A percentile compares a stretch with the other conserved stretches of the same genome.
Conservation (phyloP, 768 basidiomycete species). For the Russula dissimulans region DNA sequence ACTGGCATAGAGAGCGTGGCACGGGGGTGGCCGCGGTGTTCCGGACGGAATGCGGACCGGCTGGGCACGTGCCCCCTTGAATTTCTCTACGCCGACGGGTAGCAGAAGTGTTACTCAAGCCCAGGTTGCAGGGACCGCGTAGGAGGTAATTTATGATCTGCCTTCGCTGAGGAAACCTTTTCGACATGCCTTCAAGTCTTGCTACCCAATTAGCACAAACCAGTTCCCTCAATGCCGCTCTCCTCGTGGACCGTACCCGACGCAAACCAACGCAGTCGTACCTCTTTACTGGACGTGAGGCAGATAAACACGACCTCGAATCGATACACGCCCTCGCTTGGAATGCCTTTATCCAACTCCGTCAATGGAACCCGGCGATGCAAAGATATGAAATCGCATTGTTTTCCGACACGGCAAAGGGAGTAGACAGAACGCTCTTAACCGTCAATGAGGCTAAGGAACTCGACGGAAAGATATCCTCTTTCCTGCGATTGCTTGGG, state of each 20-base stretch:
- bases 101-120: background rate
- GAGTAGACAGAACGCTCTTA: slow-evolving; percentile 70
- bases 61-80: too few relatives aligned
- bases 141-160: background rate
- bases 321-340: slow-evolving; percentile 71
- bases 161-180: background rate
- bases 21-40: too few relatives aligned
- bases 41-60: background rate
- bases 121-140: too few relatives aligned
- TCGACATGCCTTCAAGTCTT: slow-evolving; percentile 56
- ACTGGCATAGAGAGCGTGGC: too few relatives aligned
- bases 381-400: slow-evolving; percentile 55
- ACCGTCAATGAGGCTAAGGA: slow-evolving; percentile 49
- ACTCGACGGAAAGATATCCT: slow-evolving; percentile 51
- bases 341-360: slow-evolving; percentile 70
- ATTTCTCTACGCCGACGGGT: background rate
- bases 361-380: slow-evolving; percentile 49
- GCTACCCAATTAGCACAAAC: slow-evolving; percentile 72
- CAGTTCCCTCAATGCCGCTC: slow-evolving; percentile 66
- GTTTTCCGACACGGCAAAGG: slow-evolving; percentile 73
- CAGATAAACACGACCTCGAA: slow-evolving; percentile 80
- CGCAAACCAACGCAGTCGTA: slow-evolving; percentile 70
- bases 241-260: slow-evolving; percentile 57
- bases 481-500: slow-evolving; percentile 62
- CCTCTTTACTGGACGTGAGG: slow-evolving; percentile 76